Evolutionary conservation across 2,329 filamentous ascomycete species (phyloP), one percentile per base, ranked within the genome.

Genomic region (Claviceps sp.): DNA sequence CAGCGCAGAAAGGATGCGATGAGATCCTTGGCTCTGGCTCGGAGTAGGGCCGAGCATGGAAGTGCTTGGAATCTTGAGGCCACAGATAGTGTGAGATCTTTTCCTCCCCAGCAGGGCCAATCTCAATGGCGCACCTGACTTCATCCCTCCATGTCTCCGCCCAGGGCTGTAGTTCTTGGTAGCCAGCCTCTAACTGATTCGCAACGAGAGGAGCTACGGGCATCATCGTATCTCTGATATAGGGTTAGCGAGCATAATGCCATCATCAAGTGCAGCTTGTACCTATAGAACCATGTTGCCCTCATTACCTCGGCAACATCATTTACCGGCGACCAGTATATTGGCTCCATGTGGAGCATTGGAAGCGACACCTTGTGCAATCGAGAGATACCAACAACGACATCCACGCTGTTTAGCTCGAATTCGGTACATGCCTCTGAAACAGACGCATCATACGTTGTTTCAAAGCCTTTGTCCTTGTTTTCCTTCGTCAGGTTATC

Each of bases 291-390:
- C 93, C 93, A 98, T 0, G 91, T 97, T 1, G 87, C 89, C 57
- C 93, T 78, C 53, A 85, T 76, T 1, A 97, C 89, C 38, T 82
- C 75, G 6, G 88, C 85, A 36, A 94, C 79, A 62, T 97, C 93
- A 60, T 95, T 89, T 36, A 97, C 78, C 7, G 93, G 91, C 18
- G 85, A 90, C 93, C 93, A 98, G 65, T 98, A 98, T 54, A 97
- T 96, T 0, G 93, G 93, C 65, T 90, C 88, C 89, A 98, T 95
- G 61, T 87, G 77, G 37, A 95, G 70, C 50, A 78, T 78, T 22
- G 91, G 89, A 59, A 97, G 74, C 53, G 87, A 82, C 1, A 97
- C 91, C 61, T 90, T 79, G 64, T 98, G 91, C 53, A 98, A 73
- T 57, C 89, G 79, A n/a, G 90, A 95, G 5, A 93, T 75, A 0